Evolutionary conservation across 108 stramenopile species (phyloP), one percentile per base, ranked within the genome.

Genomic region (Aureococcus anophagefferens): DNA sequence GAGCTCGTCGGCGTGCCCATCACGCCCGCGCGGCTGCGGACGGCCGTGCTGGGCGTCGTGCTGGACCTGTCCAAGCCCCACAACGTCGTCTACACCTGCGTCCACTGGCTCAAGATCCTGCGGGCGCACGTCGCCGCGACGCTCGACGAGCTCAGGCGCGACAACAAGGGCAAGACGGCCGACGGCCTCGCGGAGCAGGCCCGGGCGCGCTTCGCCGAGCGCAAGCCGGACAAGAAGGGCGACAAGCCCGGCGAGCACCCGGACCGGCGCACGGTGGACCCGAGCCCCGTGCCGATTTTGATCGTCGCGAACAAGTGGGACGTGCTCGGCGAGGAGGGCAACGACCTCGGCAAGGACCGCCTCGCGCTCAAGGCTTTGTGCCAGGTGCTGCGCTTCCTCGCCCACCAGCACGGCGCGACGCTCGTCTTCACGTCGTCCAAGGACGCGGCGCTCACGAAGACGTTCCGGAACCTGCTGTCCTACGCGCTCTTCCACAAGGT

Each of bases 301-400:
- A 35, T 83, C 34, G 74, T 83, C 28, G 77, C 46, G 35, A 81
- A 81, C 77, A 81, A 83, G 69, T 81, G 76, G 62, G 82, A 83
- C 76, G 31, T 67, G 1, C 76, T 83, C 77, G 46, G 37, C 44
- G 51, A 59, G 21, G 51, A 59, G 13, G 25, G 13, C 3, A 59
- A 59, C 1, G 21, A 18, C 1, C 51, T 16, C 21, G 25, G 0
- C 3, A 18, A 28, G 3, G 25, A 59, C 13, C 1, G 14, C 3
- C 13, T 59, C 17, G 51, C 21, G 21, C 3, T 59, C 21, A 29
- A 71, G 40, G 68, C 66, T n/a, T 40, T 81, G 18, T 40, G 40
- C 35, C 74, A 76, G 64, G 77, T 75, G 18, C 76, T 81, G 29
- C 65, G 80, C 21, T 80, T 74, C 63, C 29, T 80, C 15, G 76